Conservation (phyloP, 306 rosid species). For the Rosa lucieae region DNA sequence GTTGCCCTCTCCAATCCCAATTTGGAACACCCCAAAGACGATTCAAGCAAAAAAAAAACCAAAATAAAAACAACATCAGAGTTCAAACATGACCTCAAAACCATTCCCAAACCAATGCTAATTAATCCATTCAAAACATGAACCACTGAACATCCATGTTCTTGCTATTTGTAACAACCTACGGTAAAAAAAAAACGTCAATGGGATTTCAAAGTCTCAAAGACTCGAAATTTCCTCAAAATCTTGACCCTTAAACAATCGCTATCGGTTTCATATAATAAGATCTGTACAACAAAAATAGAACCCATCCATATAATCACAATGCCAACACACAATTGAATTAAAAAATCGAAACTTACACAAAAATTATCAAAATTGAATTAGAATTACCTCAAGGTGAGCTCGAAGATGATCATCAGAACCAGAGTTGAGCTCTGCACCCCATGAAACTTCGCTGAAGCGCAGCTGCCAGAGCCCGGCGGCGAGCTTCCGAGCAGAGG, state of each 20-base stretch:
- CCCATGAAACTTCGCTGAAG: constrained; percentile 31
- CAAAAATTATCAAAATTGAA: background rate
- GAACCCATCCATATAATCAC: background rate
- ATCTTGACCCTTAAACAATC: background rate
- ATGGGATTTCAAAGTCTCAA: background rate
- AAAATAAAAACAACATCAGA: background rate
- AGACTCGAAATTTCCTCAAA: background rate
- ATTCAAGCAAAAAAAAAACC: constrained; percentile 28
- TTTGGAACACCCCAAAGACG: too few species aligned
- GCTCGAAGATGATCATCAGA: background rate
- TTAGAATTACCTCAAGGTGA: constrained; percentile 29
- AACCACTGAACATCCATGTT: background rate
- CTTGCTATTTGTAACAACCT: constrained; percentile 17
- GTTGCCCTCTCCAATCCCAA: too few species aligned
- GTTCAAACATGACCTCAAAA: background rate
- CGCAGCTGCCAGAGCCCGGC: constrained; percentile 57
- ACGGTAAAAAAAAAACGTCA: constrained; percentile 19
- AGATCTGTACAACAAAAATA: background rate
- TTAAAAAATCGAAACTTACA: background rate
- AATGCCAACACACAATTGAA: background rate
- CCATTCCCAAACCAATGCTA: background rate
- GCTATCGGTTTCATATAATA: background rate
- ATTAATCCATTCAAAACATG: background rate
- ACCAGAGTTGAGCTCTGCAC: background rate
- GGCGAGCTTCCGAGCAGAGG: constrained; percentile 60